These are phyloP conservation scores for Leccinum ponderosum DNA, from an alignment of 1,284 basidiomycete species.

Conservation along the genomic window DNA sequence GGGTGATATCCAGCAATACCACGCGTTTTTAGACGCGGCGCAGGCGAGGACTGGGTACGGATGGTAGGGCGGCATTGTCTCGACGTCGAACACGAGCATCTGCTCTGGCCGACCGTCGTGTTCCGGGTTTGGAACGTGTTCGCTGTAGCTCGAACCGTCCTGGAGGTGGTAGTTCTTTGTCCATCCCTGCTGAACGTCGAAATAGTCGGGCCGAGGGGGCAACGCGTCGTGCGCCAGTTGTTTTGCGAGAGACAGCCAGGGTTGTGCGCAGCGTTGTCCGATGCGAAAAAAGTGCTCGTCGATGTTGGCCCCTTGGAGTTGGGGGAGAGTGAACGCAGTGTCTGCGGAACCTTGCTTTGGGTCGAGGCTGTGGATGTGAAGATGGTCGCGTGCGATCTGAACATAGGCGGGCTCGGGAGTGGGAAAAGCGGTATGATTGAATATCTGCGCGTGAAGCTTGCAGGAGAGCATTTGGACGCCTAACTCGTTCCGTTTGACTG, in stretches of 20 bases:
- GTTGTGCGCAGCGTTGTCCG: too few relatives aligned
- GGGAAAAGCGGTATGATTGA: too few relatives aligned
- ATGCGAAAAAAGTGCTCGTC: too few relatives aligned
- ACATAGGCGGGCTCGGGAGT: too few relatives aligned
- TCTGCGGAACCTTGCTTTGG: too few relatives aligned
- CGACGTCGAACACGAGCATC: constrained; percentile 87
- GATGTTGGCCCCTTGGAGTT: too few relatives aligned
- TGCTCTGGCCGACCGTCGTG: constrained; percentile 66
- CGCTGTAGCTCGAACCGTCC: constrained; percentile 46
- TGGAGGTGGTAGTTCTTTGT: constrained; percentile 22
- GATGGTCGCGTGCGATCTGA: too few relatives aligned
- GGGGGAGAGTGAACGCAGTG: too few relatives aligned
- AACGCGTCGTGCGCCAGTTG: constrained; percentile 56
- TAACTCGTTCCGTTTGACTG: constrained; percentile 68
- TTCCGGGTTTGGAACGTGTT: constrained; percentile 42
- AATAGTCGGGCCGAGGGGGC: constrained; percentile 69
- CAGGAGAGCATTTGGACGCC: too few relatives aligned
- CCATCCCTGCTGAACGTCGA: constrained; percentile 58
- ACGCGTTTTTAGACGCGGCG: constrained; percentile 38
- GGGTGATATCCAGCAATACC: constrained; percentile 95
- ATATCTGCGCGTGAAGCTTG: too few relatives aligned
- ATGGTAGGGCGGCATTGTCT: constrained; percentile 85
- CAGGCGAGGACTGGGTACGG: constrained; percentile 90
- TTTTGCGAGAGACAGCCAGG: constrained; percentile 64
- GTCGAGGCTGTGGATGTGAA: too few relatives aligned